Evolutionary conservation across 140 eudicot species (phyloP).

Genomic region (Anethum foeniculum): DNA sequence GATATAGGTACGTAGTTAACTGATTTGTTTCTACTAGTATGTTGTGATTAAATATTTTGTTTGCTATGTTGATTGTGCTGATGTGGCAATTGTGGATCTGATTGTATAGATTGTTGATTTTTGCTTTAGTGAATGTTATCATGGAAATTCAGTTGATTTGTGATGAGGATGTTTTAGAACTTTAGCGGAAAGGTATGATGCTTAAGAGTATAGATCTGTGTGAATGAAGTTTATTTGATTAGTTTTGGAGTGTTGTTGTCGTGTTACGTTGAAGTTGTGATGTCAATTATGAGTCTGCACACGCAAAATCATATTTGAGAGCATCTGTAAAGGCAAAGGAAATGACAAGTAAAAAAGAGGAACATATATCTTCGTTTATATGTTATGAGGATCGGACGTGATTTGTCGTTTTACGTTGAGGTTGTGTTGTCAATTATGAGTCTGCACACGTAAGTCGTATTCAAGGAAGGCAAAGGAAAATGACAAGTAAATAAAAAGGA

Average conservation of each 20-base stretch:
- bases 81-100: conserved; percentile 7
- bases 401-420: too few species aligned
- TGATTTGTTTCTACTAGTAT: not conserved
- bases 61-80: not conserved
- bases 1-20: not conserved
- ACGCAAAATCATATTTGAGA: not conserved
- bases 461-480: not conserved
- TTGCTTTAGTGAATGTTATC: not conserved
- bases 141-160: not conserved
- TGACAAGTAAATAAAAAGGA: not conserved
- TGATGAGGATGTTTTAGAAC: not conserved
- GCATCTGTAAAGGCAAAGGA: not conserved
- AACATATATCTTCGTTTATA: not conserved
- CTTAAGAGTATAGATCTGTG: not conserved
- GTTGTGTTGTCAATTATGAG: not conserved
- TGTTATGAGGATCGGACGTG: not conserved
- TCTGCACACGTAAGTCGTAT: not conserved
- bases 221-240: not conserved
- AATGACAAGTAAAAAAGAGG: not conserved
- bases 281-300: not conserved
- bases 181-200: not conserved
- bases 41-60: not conserved
- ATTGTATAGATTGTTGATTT: not conserved
- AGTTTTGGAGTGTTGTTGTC: not conserved
- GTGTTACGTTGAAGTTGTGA: not conserved